A percentile compares a stretch with the other conserved stretches of the same genome.
Evolutionary conservation across 139 green algal species (phyloP).

Genomic region (Chlorella sp.): DNA sequence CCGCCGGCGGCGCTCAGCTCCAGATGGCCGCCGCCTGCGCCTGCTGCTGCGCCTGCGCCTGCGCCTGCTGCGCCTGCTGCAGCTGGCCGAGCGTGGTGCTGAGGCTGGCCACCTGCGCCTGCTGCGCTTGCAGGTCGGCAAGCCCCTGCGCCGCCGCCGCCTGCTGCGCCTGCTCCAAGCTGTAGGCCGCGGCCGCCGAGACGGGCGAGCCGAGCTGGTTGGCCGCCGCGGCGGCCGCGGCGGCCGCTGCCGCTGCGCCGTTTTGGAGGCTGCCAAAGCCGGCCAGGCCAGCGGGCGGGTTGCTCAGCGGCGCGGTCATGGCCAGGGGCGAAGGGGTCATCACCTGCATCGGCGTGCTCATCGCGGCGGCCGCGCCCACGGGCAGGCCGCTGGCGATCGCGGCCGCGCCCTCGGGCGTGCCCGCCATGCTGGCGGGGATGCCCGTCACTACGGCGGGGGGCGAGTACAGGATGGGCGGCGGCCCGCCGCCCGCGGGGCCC

Average conservation of each 20-base stretch:
- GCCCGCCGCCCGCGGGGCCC: neutral
- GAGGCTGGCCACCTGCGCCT: slow-evolving; percentile 21
- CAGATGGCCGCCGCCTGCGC: slow-evolving; percentile 23
- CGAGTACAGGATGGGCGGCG: neutral
- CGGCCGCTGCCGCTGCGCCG: neutral
- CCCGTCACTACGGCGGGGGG: neutral
- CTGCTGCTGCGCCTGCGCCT: slow-evolving; percentile 28
- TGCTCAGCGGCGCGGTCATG: neutral
- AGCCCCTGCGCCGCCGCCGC: slow-evolving; percentile 13
- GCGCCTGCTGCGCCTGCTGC: slow-evolving; percentile 29
- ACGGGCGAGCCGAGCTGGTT: slow-evolving; percentile 24
- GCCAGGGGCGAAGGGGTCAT: neutral
- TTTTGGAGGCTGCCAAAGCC: slow-evolving; percentile 1
- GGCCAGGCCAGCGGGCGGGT: slow-evolving; percentile 15
- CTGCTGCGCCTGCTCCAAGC: slow-evolving; percentile 7
- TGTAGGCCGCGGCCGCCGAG: neutral
- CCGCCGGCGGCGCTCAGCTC: slow-evolving; percentile 11
- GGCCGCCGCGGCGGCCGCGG: neutral
- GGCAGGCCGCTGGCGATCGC: slow-evolving; percentile 12
- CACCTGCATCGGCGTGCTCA: slow-evolving; percentile 5
- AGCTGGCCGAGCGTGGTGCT: slow-evolving; percentile 15
- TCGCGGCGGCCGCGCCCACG: neutral
- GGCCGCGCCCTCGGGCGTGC: slow-evolving; percentile 14
- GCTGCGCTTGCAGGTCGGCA: slow-evolving; percentile 9
- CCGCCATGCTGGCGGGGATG: slow-evolving; percentile 18